Conservation (phyloP, 2,329 filamentous ascomycete genomes). For the Xylariaceae sp. region DNA sequence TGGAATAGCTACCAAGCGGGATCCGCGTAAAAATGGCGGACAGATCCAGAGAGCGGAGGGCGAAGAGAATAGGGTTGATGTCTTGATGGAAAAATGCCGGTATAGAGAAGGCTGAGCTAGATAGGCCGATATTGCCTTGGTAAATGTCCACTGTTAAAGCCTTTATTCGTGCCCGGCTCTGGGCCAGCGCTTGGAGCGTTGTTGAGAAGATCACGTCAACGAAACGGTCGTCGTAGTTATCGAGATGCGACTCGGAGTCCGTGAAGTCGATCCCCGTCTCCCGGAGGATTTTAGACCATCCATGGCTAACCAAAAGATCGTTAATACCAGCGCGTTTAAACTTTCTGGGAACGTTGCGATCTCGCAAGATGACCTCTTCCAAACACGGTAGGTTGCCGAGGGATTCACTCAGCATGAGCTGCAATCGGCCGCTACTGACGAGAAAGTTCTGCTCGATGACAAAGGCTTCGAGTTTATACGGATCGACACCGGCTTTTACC, state of each 20-base stretch:
- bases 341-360: conserved; percentile 10
- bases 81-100: conserved; percentile 17
- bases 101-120: conserved; percentile 26
- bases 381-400: conserved; percentile 21
- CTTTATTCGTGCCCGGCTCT: conserved; percentile 15
- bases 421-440: conserved; percentile 23
- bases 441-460: conserved; percentile 26
- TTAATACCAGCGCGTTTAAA: conserved; percentile 12
- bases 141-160: conserved; percentile 21
- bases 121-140: conserved; percentile 21
- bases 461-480: conserved; percentile 20
- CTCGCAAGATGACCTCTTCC: conserved; percentile 22
- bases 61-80: conserved; percentile 15
- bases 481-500: conserved; percentile 18
- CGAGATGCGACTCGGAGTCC: conserved; percentile 13
- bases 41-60: conserved; percentile 22
- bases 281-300: conserved; percentile 14
- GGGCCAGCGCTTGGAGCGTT: conserved; percentile 21
- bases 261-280: conserved; percentile 24
- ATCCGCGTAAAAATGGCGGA: conserved; percentile 25
- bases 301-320: conserved; percentile 22
- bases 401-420: conserved; percentile 22
- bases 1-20: conserved; percentile 18
- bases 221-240: conserved; percentile 24
- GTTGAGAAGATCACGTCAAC: conserved; percentile 26